Evolutionary conservation across 805 yeast species (phyloP).

Genomic region (Jamesozyma lodderae): DNA sequence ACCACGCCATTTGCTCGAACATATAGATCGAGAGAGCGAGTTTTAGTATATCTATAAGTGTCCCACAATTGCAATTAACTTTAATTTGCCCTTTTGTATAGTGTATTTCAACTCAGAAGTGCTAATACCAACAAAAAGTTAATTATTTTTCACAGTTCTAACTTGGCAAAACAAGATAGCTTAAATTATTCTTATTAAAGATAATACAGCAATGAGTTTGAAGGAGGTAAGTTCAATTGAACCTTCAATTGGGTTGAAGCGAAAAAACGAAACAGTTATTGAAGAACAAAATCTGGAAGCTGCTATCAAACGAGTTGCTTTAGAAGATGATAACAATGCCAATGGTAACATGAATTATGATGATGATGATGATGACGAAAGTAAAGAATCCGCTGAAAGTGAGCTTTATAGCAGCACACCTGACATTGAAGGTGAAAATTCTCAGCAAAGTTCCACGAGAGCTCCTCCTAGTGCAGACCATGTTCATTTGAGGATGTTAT

Average conservation of each 20-base stretch:
- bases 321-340: constrained; percentile 40
- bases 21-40: too few species aligned
- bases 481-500: constrained; percentile 63
- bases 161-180: too few species aligned
- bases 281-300: constrained; percentile 36
- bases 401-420: neutral
- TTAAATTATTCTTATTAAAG: too few species aligned
- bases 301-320: constrained; percentile 57
- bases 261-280: constrained; percentile 55
- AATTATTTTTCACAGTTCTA: neutral
- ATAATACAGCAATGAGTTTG: too few species aligned
- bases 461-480: constrained; percentile 30
- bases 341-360: constrained; percentile 28
- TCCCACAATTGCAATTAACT: too few species aligned
- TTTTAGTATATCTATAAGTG: too few species aligned
- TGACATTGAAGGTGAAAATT: neutral
- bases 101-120: too few species aligned
- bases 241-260: constrained; percentile 38
- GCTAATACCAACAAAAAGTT: too few species aligned
- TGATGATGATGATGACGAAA: constrained; percentile 3
- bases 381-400: constrained; percentile 9
- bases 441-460: neutral
- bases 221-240: constrained; percentile 5
- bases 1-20: too few species aligned
- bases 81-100: too few species aligned